Base-by-base conservation (phyloP, 2,329 filamentous ascomycete genomes). In the Nemania abortiva region DNA sequence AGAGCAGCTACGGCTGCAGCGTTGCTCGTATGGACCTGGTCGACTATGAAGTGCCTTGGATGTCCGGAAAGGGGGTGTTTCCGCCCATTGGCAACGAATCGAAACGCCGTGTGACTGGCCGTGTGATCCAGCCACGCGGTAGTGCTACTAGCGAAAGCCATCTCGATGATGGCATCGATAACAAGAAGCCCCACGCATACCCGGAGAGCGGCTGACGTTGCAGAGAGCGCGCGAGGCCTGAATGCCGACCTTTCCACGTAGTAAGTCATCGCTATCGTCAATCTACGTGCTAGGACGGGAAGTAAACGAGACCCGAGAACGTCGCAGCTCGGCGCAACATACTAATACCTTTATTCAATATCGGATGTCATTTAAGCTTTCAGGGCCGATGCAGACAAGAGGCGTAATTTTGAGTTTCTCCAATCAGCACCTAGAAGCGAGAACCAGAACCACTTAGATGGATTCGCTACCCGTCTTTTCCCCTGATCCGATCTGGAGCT, bases 1-100 rank as follows among this genome's bases (percentile, higher is more conserved):
- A 82, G 73, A 0, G 77, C 80, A 1, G 79, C 81, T 5, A 79
- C 81, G 9, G 79, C 79, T 1, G 84, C 83, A 31, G 78, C 80
- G 47, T 84, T 82, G 61, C 79, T 79, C 29, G 82, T 82, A 66
- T 84, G 78, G 15, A 82, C 82, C 53, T 82, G 80, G 68, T 83
- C 74, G 52, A 80, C 76, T 65, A 85, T 72, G 15, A 82, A 65
- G 49, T 77, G 45, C 3, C 66, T 61, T 1, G 82, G 81, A 2
- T 74, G 65, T 53, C 79, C 79, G 10, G 72, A 60, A 11, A 83
- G 69, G 2, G 62, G 57, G 62, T 78, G 74, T 24, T 72, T 73
- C 0, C 71, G 60, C 31, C 71, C 74, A 37, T 70, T 53, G 45
- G 71, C 69, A 13, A 62, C 62, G 69, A 82, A 72, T 5, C 61